phyloP scores from a whole-genome alignment of 495 filamentous ascomycete genomes.

The Aspergillus leporis region DNA sequence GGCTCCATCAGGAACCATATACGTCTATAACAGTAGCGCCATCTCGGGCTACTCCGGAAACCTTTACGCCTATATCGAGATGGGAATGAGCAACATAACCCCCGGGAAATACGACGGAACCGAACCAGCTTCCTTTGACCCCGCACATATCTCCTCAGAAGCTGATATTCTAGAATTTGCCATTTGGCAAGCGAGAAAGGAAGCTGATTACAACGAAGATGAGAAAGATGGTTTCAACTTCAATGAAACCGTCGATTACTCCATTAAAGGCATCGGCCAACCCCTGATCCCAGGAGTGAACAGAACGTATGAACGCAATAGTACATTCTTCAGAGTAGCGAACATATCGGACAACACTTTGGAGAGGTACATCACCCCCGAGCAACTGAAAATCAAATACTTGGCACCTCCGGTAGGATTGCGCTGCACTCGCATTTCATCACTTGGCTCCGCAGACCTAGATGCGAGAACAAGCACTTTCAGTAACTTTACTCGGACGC shows the following conservation, averaged over 20 bases:
- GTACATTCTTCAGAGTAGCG: background rate
- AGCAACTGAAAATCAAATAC: background rate
- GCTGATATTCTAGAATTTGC: background rate
- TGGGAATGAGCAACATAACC: background rate
- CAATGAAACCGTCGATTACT: background rate
- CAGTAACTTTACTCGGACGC: background rate
- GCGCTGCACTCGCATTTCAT: background rate
- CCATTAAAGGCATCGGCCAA: background rate
- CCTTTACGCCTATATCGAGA: background rate
- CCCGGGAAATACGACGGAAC: background rate
- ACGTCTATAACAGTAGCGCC: background rate
- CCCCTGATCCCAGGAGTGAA: background rate
- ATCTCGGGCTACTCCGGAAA: background rate
- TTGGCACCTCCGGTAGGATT: background rate
- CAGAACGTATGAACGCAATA: background rate
- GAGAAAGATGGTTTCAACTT: background rate
- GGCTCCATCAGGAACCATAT: background rate
- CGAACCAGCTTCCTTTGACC: background rate
- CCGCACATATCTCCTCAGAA: background rate
- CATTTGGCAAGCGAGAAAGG: background rate
- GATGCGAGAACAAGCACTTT: background rate
- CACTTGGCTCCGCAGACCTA: background rate
- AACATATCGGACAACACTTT: background rate
- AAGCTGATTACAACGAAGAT: background rate
- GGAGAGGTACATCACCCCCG: background rate